Conservation (phyloP, 306 rosid species). For the Castanea sativa region DNA sequence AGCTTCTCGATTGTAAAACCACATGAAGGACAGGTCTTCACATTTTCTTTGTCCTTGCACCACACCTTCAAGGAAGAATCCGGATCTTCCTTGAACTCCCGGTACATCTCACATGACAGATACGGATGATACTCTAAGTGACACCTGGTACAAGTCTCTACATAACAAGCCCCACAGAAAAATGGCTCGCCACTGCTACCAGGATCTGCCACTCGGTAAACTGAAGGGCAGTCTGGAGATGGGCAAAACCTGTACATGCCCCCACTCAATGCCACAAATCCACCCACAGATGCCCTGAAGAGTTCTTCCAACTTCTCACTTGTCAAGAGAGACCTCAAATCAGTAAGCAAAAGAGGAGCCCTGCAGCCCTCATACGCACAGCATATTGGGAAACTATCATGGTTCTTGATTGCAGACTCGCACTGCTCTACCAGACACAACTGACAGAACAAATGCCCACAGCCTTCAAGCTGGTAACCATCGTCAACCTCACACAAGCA, state of each 20-base stretch:
- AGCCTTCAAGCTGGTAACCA: conserved; percentile 68
- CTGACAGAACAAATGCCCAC: conserved; percentile 66
- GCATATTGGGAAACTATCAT: conserved; percentile 67
- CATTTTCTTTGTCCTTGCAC: conserved; percentile 76
- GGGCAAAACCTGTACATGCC: conserved; percentile 82
- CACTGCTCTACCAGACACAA: conserved; percentile 77
- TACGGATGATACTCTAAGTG: conserved; percentile 86
- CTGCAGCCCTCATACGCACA: conserved; percentile 58
- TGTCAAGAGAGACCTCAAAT: conserved; percentile 54
- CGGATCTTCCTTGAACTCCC: conserved; percentile 77
- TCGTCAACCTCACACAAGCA: conserved; percentile 91
- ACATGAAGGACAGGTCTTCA: conserved; percentile 69
- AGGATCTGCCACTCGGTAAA: conserved; percentile 63
- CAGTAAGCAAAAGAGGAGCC: conserved; percentile 50
- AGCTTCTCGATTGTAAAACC: conserved; percentile 71
- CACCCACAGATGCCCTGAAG: conserved; percentile 80
- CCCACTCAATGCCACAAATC: conserved; percentile 58
- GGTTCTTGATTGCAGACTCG: conserved; percentile 76
- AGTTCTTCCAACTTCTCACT: conserved; percentile 80
- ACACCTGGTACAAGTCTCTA: conserved; percentile 81
- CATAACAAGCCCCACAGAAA: conserved; percentile 79
- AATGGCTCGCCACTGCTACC: conserved; percentile 54
- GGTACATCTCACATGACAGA: conserved; percentile 69
- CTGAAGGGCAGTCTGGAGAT: conserved; percentile 84
- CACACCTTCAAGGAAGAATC: conserved; percentile 78